Conservation (phyloP, 2,329 filamentous ascomycete species). For the Leptographium galeiforme region DNA sequence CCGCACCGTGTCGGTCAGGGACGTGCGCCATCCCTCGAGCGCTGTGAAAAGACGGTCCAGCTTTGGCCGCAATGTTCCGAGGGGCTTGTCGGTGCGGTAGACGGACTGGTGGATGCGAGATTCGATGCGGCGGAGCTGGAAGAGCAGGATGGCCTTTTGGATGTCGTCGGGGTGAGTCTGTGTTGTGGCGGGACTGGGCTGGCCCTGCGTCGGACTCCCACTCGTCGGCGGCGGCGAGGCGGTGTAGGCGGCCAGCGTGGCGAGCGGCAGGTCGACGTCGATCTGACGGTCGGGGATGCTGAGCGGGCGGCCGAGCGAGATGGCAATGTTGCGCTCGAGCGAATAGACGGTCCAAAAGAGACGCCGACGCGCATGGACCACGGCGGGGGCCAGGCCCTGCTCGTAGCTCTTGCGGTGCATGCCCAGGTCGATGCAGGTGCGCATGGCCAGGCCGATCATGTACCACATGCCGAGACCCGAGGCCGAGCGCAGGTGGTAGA, state of each 20-base stretch:
- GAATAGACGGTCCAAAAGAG: slow-evolving; percentile 40
- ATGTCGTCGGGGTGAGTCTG: slow-evolving; percentile 16
- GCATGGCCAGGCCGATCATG: slow-evolving; percentile 39
- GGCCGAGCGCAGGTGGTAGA: slow-evolving; percentile 36
- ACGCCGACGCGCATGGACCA: slow-evolving; percentile 25
- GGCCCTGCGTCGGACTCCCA: too few species aligned
- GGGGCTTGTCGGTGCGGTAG: slow-evolving; percentile 32
- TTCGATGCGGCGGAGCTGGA: slow-evolving; percentile 31
- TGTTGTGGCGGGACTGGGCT: too few species aligned
- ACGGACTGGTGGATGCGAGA: slow-evolving; percentile 37
- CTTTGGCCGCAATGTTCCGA: slow-evolving; percentile 29
- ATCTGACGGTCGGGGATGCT: slow-evolving; percentile 38
- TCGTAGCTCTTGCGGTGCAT: slow-evolving; percentile 22
- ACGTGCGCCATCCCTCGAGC: slow-evolving; percentile 28
- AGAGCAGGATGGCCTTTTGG: slow-evolving; percentile 28
- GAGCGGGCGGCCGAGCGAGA: slow-evolving; percentile 35
- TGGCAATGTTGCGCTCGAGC: slow-evolving; percentile 33
- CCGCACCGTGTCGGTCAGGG: background rate
- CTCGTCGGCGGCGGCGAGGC: background rate
- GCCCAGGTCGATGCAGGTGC: slow-evolving; percentile 37
- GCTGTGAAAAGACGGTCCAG: slow-evolving; percentile 30
- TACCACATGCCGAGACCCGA: slow-evolving; percentile 39
- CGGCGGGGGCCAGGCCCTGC: background rate
- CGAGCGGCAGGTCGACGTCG: slow-evolving; percentile 28
- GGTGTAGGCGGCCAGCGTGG: slow-evolving; percentile 18